Percentiles rank a stretch among this genome's conserved stretches.
phyloP scores from a whole-genome alignment of 2,329 filamentous ascomycete species.

The Fusarium annulatum region DNA sequence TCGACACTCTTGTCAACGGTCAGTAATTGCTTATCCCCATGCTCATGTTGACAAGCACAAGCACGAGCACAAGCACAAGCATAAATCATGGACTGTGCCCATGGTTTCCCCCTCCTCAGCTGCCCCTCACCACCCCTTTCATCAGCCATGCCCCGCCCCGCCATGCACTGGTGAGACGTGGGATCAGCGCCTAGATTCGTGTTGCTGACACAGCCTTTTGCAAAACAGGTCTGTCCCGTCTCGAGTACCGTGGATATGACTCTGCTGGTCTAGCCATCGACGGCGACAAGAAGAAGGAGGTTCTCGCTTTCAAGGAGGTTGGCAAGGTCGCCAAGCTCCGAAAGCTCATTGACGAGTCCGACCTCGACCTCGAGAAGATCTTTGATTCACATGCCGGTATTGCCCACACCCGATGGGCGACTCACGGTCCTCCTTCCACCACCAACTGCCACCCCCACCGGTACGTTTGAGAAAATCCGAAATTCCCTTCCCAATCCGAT shows the following conservation, averaged over 20 bases:
- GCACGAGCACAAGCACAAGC: neutral
- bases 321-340: conserved; percentile 98
- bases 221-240: conserved; percentile 82
- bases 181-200: conserved; percentile 35
- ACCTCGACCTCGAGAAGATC: conserved; percentile 88
- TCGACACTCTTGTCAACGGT: conserved; percentile 97
- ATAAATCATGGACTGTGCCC: neutral
- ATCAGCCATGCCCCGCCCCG: conserved; percentile 41
- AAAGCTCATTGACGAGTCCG: conserved; percentile 86
- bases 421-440: conserved; percentile 92
- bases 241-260: conserved; percentile 99
- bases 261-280: conserved; percentile 96
- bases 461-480: conserved; percentile 62
- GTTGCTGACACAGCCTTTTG: conserved; percentile 46
- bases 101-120: conserved; percentile 28
- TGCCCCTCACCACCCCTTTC: conserved; percentile 33
- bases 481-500: neutral
- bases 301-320: conserved; percentile 97
- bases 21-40: conserved; percentile 52
- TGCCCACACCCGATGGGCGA: conserved; percentile 99
- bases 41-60: conserved; percentile 3
- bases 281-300: conserved; percentile 98
- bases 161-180: conserved; percentile 44
- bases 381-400: conserved; percentile 99
- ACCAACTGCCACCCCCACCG: conserved; percentile 98